These are phyloP conservation scores for Vitis riparia DNA, from an alignment of 164 flowering plant genomes.

Conservation along the genomic window DNA sequence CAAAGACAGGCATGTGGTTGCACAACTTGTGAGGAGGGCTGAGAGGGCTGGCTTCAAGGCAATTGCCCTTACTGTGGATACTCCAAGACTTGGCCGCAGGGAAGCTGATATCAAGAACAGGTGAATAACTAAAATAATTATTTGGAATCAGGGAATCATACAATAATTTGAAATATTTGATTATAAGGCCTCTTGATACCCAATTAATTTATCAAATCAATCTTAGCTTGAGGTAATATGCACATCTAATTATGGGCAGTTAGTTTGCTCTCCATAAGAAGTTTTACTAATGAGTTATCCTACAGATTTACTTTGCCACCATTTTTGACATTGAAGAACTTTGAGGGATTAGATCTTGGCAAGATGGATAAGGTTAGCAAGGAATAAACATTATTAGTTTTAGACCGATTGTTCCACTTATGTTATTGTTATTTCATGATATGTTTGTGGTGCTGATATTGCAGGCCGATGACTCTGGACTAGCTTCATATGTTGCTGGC, in stretches of 20 bases:
- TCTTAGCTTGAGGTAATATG: no score
- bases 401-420: neutral
- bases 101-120: constrained; percentile 96
- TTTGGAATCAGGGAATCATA: no score
- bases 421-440: neutral
- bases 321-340: constrained; percentile 71
- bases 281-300: neutral
- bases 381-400: neutral
- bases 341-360: constrained; percentile 80
- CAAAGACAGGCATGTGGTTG: constrained; percentile 78
- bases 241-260: no score
- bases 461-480: constrained; percentile 77
- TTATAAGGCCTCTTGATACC: no score
- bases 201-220: no score
- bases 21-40: constrained; percentile 86
- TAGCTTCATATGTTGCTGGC: constrained; percentile 79
- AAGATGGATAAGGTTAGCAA: constrained; percentile 56
- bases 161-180: no score
- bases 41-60: constrained; percentile 95
- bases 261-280: no score
- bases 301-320: constrained; percentile 72
- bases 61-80: constrained; percentile 90
- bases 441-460: constrained; percentile 1
- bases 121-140: constrained; percentile 22
- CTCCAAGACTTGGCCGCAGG: constrained; percentile 90